Conservation (phyloP, 2,329 filamentous ascomycete species). For the Diaporthe caulivora region DNA sequence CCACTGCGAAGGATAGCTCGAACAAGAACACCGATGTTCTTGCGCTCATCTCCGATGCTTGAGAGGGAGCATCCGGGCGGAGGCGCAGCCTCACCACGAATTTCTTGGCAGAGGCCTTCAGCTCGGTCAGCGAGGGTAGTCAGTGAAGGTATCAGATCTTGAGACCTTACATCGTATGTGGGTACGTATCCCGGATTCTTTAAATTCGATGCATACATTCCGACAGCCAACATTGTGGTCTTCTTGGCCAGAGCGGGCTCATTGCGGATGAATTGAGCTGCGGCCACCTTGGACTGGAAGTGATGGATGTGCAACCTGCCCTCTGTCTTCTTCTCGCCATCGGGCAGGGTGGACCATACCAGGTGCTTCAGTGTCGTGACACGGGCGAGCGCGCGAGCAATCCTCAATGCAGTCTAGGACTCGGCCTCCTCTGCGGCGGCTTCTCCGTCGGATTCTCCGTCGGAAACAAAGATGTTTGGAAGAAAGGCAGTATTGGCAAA, state of each 20-base stretch:
- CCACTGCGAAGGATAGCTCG: constrained; percentile 1
- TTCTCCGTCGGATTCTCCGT: neutral
- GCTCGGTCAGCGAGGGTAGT: neutral
- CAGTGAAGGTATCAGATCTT: no score
- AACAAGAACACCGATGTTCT: neutral
- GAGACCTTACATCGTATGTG: neutral
- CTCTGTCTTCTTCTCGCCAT: neutral
- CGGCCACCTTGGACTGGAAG: neutral
- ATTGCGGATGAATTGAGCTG: neutral
- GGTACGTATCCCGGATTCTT: neutral
- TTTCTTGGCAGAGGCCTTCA: neutral
- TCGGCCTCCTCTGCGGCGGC: neutral
- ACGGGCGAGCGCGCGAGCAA: neutral
- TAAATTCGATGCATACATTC: constrained; percentile 1
- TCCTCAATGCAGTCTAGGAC: neutral
- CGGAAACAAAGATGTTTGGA: neutral
- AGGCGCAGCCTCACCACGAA: neutral
- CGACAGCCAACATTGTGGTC: neutral
- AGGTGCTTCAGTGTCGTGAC: constrained; percentile 13
- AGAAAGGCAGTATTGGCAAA: neutral
- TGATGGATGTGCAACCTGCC: neutral
- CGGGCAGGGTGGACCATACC: neutral
- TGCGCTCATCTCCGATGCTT: constrained; percentile 3
- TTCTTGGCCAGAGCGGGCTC: neutral
- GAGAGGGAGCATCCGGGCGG: neutral